Percentiles rank a stretch among this genome's conserved stretches.
These are phyloP conservation scores for Grigorovia transvaalensis DNA, from an alignment of 805 yeast genomes.

Conservation along the genomic window DNA sequence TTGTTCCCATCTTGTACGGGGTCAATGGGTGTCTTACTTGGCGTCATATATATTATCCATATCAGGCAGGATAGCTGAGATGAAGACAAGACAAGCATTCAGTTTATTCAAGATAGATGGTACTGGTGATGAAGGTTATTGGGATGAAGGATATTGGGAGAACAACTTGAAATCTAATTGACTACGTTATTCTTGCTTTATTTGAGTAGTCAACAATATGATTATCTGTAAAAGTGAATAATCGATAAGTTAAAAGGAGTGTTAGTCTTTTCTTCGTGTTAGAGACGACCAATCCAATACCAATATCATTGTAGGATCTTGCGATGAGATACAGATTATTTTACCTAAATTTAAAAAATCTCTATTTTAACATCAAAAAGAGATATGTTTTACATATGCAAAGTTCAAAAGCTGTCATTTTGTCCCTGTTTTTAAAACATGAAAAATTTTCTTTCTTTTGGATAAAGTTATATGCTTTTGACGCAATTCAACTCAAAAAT, in stretches of 20 bases:
- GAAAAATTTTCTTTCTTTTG: no score
- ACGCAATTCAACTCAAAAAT: neutral
- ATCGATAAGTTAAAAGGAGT: no score
- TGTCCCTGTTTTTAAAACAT: no score
- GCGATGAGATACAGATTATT: neutral
- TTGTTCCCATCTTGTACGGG: slow-evolving; percentile 70
- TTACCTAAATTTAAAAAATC: neutral
- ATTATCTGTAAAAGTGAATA: no score
- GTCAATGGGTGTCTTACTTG: slow-evolving; percentile 70
- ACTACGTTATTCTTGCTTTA: no score
- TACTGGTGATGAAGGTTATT: slow-evolving; percentile 66
- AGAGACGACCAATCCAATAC: no score
- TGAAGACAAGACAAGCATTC: slow-evolving; percentile 38
- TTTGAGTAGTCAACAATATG: no score
- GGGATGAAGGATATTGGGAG: no score
- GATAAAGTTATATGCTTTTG: neutral
- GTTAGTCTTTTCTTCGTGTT: no score
- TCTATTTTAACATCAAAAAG: neutral
- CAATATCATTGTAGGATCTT: no score
- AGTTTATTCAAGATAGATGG: slow-evolving; percentile 76
- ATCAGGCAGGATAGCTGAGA: slow-evolving; percentile 47
- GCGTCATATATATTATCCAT: slow-evolving; percentile 65
- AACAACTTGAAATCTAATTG: slow-evolving; percentile 36
- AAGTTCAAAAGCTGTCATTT: no score
- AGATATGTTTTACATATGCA: neutral